Conservation (phyloP, 305 asterid genomes). For the Fraxinus sp. region DNA sequence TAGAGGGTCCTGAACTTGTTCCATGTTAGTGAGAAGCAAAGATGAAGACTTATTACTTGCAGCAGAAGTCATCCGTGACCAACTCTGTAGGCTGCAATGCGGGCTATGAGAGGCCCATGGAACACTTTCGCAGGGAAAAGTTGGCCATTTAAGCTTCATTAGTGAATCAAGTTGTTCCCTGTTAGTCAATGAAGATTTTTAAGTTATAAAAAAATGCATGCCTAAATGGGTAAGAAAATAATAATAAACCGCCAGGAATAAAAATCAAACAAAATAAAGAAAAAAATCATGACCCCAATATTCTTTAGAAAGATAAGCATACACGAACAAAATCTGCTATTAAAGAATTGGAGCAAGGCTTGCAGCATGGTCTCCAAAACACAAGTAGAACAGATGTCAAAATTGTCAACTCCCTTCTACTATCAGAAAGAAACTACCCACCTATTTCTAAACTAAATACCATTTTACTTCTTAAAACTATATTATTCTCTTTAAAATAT, state of each 20-base stretch:
- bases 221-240: not conserved
- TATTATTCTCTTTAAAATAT: not conserved
- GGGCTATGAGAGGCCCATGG: constrained; percentile 89
- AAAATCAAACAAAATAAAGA: not conserved
- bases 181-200: constrained; percentile 58
- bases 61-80: constrained; percentile 47
- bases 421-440: not conserved
- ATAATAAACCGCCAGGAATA: not conserved
- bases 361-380: not conserved
- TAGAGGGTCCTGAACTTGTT: constrained; percentile 47
- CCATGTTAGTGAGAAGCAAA: constrained; percentile 39
- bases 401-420: not conserved
- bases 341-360: not conserved
- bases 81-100: constrained; percentile 69
- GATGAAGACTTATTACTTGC: constrained; percentile 37
- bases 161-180: constrained; percentile 82
- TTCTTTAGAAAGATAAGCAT: not conserved
- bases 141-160: constrained; percentile 79
- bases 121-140: constrained; percentile 59
- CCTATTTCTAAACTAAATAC: not conserved
- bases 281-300: constrained; percentile 11
- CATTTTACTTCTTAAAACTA: not conserved
- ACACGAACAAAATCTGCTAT: constrained; percentile 18
- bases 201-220: constrained; percentile 24
- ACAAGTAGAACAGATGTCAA: not conserved